A percentile compares a stretch with the other conserved stretches of the same genome.
Conservation (phyloP, 2,329 filamentous ascomycete genomes). For the Aureobasidium lini region DNA sequence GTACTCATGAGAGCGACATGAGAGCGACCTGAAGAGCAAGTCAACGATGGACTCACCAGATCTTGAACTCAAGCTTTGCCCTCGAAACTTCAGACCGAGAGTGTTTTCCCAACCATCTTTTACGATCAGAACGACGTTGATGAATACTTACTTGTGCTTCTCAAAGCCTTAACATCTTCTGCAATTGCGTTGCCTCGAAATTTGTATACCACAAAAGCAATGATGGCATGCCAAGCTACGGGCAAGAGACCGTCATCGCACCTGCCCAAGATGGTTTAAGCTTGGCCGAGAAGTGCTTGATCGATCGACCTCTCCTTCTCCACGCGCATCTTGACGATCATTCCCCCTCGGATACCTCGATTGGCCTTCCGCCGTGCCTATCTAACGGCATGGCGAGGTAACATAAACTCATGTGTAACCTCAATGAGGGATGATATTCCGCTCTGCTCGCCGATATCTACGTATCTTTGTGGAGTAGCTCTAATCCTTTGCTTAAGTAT, state of each 20-base stretch:
- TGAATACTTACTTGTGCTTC: no score
- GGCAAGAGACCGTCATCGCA: neutral
- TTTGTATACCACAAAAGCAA: neutral
- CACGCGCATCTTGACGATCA: neutral
- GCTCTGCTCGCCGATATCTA: conserved; percentile 3
- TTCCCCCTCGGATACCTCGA: neutral
- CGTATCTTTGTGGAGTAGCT: neutral
- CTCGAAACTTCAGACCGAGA: no score
- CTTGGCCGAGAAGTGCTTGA: neutral
- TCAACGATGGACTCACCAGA: no score
- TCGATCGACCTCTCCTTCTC: neutral
- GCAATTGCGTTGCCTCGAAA: neutral
- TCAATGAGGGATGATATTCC: neutral
- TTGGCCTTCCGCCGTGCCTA: conserved; percentile 2
- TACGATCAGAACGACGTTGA: no score
- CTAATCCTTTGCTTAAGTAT: neutral
- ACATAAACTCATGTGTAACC: neutral
- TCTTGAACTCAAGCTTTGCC: no score
- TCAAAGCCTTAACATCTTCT: no score
- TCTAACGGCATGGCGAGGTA: neutral
- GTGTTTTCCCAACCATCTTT: no score
- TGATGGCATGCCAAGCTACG: neutral
- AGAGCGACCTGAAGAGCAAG: no score
- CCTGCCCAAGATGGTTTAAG: conserved; percentile 3
- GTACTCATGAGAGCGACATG: no score